Percentiles rank a stretch among this genome's conserved stretches.
Conservation (phyloP, 306 rosid genomes). For the Cercis canadensis region DNA sequence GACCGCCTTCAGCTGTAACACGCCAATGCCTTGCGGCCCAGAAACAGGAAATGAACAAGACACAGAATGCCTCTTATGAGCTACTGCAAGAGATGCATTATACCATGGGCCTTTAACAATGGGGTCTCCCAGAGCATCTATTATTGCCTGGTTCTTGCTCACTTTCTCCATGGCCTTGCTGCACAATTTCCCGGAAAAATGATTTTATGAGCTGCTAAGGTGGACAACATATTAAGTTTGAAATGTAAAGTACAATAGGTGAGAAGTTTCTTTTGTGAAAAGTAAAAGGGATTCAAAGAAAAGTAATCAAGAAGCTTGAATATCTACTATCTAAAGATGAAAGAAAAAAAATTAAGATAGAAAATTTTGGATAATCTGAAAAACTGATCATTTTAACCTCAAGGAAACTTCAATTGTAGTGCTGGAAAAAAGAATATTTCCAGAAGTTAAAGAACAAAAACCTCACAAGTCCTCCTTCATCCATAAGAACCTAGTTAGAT, state of each 20-base stretch:
- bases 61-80: slow-evolving; percentile 84
- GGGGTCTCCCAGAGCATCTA: slow-evolving; percentile 90
- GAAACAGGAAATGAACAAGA: slow-evolving; percentile 90
- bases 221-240: slow-evolving; percentile 26
- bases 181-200: slow-evolving; percentile 39
- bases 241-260: slow-evolving; percentile 23
- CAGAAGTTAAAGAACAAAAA: too few relatives aligned
- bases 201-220: slow-evolving; percentile 33
- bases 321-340: too few relatives aligned
- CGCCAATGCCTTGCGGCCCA: slow-evolving; percentile 83
- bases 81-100: slow-evolving; percentile 92
- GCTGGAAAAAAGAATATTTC: too few relatives aligned
- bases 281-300: background rate
- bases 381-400: too few relatives aligned
- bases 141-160: slow-evolving; percentile 60
- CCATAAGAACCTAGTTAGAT: too few relatives aligned
- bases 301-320: too few relatives aligned
- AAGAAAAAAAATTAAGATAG: too few relatives aligned
- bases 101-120: slow-evolving; percentile 92
- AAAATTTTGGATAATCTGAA: too few relatives aligned
- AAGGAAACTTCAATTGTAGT: too few relatives aligned
- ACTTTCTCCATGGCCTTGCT: slow-evolving; percentile 92
- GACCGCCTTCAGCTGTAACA: slow-evolving; percentile 84
- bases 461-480: too few relatives aligned
- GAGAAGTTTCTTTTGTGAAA: slow-evolving; percentile 13